Conservation (phyloP, 2,329 filamentous ascomycete species). For the Chalaropsis thielavioides region DNA sequence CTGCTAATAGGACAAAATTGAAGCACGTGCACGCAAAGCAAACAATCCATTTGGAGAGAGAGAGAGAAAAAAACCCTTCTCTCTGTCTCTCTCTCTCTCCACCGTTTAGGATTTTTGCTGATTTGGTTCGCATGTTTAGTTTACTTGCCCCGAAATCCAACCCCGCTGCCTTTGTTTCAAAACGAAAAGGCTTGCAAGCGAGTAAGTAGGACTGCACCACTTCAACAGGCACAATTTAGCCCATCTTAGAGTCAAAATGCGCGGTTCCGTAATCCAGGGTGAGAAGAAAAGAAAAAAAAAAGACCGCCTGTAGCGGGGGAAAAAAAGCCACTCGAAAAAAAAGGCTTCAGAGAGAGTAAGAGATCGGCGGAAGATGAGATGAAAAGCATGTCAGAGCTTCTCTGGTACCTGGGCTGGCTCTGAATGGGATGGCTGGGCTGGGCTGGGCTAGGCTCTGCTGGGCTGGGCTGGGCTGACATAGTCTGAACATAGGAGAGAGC, state of each 20-base stretch:
- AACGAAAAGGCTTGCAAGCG: neutral
- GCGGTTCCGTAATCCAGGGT: neutral
- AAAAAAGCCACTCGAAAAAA: neutral
- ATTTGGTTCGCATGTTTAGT: neutral
- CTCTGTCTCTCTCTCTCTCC: too few species aligned
- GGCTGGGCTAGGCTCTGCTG: neutral
- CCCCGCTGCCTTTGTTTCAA: neutral
- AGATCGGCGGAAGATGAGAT: neutral
- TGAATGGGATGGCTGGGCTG: neutral
- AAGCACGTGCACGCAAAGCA: neutral
- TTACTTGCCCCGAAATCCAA: neutral
- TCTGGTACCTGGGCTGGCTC: neutral
- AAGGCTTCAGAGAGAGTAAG: neutral
- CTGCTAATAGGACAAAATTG: neutral
- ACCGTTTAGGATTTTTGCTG: too few species aligned
- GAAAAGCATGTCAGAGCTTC: conserved; percentile 5
- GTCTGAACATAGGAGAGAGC: neutral
- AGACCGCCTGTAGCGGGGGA: neutral
- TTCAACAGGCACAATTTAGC: neutral
- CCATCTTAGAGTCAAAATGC: neutral
- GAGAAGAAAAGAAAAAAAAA: neutral
- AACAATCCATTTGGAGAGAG: neutral
- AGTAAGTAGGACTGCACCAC: neutral
- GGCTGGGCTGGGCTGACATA: neutral
- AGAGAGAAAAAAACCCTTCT: neutral